Evolutionary conservation across 768 basidiomycete species (phyloP).

Genomic region (Tulasnella sp.): DNA sequence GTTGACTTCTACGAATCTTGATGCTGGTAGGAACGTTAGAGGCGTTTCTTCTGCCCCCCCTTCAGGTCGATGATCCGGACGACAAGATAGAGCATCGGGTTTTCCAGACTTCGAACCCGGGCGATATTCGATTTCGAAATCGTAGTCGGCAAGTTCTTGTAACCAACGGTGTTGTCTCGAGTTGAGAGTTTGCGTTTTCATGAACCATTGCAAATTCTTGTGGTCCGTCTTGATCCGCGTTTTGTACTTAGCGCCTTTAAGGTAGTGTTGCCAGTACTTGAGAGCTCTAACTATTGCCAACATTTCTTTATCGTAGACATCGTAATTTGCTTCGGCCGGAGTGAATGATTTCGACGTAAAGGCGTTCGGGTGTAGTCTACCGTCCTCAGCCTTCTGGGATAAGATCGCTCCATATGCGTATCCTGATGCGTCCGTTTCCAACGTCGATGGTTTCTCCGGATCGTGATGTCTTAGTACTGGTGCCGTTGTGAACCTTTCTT

Average conservation of each 20-base stretch:
- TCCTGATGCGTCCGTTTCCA: slow-evolving; percentile 1
- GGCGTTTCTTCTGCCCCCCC: neutral
- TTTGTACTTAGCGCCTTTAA: neutral
- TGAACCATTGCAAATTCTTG: neutral
- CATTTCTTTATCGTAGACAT: slow-evolving; percentile 30
- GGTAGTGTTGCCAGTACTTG: slow-evolving; percentile 6
- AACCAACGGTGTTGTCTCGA: neutral
- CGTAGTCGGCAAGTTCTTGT: neutral
- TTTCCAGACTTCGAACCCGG: neutral
- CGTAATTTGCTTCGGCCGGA: slow-evolving; percentile 23
- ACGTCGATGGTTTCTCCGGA: neutral
- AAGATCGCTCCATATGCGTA: slow-evolving; percentile 11
- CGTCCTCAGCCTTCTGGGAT: neutral
- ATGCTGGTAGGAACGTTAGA: too few species aligned
- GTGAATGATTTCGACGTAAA: slow-evolving; percentile 14
- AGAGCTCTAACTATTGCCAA: slow-evolving; percentile 26
- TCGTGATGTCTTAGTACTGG: slow-evolving; percentile 4
- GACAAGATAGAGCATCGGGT: neutral
- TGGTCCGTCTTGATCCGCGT: neutral
- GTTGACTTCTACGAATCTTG: too few species aligned
- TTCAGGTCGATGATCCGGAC: neutral
- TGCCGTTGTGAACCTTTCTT: slow-evolving; percentile 20
- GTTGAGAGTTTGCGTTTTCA: neutral
- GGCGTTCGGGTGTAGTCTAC: slow-evolving; percentile 15
- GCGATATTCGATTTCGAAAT: neutral